A percentile compares a stretch with the other conserved stretches of the same genome.
Evolutionary conservation across 768 basidiomycete species (phyloP).

Genomic region (Lactarius psammicola): DNA sequence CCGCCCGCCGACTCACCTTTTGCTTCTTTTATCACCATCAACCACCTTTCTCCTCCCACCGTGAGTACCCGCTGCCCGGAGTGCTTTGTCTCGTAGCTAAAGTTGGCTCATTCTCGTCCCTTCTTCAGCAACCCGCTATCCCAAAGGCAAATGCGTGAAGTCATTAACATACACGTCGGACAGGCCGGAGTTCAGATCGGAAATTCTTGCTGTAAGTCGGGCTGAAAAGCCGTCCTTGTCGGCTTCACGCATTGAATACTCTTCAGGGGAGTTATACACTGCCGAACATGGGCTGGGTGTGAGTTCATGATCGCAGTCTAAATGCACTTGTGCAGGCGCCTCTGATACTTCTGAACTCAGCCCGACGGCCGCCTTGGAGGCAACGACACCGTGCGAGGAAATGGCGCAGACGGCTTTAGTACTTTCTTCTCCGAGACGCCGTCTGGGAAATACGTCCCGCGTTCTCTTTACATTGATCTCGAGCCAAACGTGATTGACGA

Average conservation of each 20-base stretch:
- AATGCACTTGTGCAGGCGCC: slow-evolving; percentile 9
- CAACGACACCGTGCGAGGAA: slow-evolving; percentile 57
- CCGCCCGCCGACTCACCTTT: neutral
- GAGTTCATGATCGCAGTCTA: slow-evolving; percentile 38
- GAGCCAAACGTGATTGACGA: slow-evolving; percentile 99
- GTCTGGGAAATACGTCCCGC: slow-evolving; percentile 95
- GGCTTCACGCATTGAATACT: slow-evolving; percentile 16
- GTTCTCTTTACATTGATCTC: slow-evolving; percentile 95
- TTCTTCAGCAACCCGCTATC: slow-evolving; percentile 13
- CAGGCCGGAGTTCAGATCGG: slow-evolving; percentile 98
- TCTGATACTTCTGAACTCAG: slow-evolving; percentile 44
- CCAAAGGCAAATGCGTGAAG: slow-evolving; percentile 74
- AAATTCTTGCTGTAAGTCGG: slow-evolving; percentile 93
- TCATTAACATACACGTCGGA: slow-evolving; percentile 97
- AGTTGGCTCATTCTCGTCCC: neutral
- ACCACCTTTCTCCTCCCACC: neutral
- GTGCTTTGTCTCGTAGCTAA: neutral
- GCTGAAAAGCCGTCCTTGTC: slow-evolving; percentile 21
- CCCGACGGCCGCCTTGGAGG: slow-evolving; percentile 91
- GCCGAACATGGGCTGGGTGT: slow-evolving; percentile 98
- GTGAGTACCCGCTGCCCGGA: neutral
- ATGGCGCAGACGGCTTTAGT: slow-evolving; percentile 89
- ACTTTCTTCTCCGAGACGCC: slow-evolving; percentile 99
- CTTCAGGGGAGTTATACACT: slow-evolving; percentile 94
- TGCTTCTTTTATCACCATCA: neutral